These are phyloP conservation scores for Linum tenue DNA, from an alignment of 345 rosid species.

Conservation along the genomic window DNA sequence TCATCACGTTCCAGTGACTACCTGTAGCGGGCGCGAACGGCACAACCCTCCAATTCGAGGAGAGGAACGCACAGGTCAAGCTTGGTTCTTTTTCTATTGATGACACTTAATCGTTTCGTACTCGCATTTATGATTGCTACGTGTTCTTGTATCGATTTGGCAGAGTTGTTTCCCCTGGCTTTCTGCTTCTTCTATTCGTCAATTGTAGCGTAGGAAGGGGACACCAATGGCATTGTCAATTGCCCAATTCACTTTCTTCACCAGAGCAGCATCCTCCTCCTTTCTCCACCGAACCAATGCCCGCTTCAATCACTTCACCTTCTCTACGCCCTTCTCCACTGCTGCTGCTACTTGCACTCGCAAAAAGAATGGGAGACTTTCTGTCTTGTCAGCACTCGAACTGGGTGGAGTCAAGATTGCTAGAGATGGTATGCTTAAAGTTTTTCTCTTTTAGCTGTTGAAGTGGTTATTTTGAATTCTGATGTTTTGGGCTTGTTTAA, in stretches of 20 bases:
- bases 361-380: neutral
- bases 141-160: too few relatives aligned
- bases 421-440: neutral
- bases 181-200: too few relatives aligned
- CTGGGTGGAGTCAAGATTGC: conserved; percentile 3
- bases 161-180: too few relatives aligned
- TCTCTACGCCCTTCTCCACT: neutral
- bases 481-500: neutral
- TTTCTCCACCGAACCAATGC: neutral
- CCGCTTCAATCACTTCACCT: neutral
- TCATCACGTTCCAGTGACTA: too few relatives aligned
- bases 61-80: too few relatives aligned
- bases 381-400: neutral
- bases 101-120: too few relatives aligned
- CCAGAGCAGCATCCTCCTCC: neutral
- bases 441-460: neutral
- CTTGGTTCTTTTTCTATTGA: too few relatives aligned
- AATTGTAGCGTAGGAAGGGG: neutral
- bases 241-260: neutral
- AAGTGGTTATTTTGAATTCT: too few relatives aligned
- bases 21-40: too few relatives aligned
- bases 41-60: too few relatives aligned
- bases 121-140: too few relatives aligned
- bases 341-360: neutral
- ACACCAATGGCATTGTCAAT: neutral